phyloP scores from a whole-genome alignment of 257 asterid species.

The Primulina eburnea region DNA sequence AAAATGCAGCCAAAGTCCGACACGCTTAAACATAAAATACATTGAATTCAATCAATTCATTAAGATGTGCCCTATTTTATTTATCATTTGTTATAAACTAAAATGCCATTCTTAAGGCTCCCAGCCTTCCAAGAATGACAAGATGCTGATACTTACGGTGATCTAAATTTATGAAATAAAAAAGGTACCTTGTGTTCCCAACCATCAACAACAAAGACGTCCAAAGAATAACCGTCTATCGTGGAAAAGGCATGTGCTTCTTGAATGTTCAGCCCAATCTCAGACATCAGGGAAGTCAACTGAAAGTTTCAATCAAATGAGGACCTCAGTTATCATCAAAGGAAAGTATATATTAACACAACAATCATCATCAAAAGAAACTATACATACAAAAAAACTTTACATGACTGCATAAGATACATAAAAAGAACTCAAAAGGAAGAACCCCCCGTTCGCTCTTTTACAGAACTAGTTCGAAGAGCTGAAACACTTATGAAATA shows the following conservation, averaged over 20 bases:
- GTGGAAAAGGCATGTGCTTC: conserved; percentile 99
- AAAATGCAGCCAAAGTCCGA: background rate
- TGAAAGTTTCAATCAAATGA: conserved; percentile 32
- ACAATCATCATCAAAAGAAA: background rate
- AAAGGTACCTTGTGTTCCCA: conserved; percentile 65
- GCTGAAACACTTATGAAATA: background rate
- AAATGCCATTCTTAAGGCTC: background rate
- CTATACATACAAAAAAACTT: background rate
- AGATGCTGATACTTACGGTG: background rate
- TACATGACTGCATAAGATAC: background rate
- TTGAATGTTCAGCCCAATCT: conserved; percentile 91
- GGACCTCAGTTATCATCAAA: conserved; percentile 4
- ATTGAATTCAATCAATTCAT: background rate
- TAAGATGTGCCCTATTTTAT: background rate
- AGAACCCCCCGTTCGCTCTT: background rate
- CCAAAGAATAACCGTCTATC: conserved; percentile 83
- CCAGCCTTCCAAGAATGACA: background rate
- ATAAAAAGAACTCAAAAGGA: conserved; percentile 1
- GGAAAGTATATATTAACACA: background rate
- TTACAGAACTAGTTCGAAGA: conserved; percentile 7
- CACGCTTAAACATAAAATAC: background rate
- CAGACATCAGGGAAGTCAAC: conserved; percentile 80
- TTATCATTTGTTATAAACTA: background rate
- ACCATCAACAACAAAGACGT: conserved; percentile 82
- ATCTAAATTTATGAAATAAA: background rate